Conservation (phyloP, 2,329 filamentous ascomycete species). For the Botrytis porri region DNA sequence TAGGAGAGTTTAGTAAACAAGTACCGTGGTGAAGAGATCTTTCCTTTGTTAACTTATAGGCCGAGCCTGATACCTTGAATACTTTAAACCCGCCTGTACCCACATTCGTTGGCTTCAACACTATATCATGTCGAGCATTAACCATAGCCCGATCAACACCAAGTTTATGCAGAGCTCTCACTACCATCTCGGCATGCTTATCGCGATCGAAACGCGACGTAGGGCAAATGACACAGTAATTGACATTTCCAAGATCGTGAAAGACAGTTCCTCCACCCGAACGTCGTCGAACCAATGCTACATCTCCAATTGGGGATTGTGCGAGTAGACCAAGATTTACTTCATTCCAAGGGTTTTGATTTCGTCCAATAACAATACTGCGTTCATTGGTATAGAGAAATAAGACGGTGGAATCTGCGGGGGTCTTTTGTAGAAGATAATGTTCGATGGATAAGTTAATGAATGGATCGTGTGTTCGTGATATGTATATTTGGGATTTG, state of each 20-base stretch:
- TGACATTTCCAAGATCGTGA: slow-evolving; percentile 89
- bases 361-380: slow-evolving; percentile 86
- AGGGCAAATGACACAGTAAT: slow-evolving; percentile 89
- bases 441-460: slow-evolving; percentile 95
- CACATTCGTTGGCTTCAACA: slow-evolving; percentile 53
- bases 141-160: slow-evolving; percentile 63
- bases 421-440: slow-evolving; percentile 73
- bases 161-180: slow-evolving; percentile 67
- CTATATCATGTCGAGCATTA: slow-evolving; percentile 91
- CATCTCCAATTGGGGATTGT: slow-evolving; percentile 10
- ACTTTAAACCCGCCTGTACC: slow-evolving; percentile 35
- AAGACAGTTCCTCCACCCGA: slow-evolving; percentile 92
- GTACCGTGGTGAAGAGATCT: slow-evolving; percentile 92
- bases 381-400: slow-evolving; percentile 87
- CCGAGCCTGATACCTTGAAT: slow-evolving; percentile 87
- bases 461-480: slow-evolving; percentile 69
- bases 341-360: slow-evolving; percentile 97
- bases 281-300: slow-evolving; percentile 70
- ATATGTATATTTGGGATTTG: slow-evolving; percentile 66
- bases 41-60: slow-evolving; percentile 83
- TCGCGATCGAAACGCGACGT: slow-evolving; percentile 74
- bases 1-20: slow-evolving; percentile 74
- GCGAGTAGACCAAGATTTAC: slow-evolving; percentile 66
- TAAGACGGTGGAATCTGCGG: slow-evolving; percentile 70
- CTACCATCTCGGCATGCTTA: slow-evolving; percentile 89